phyloP scores from a whole-genome alignment of 192 early-diverging fungal species.

The Endogone sp. region DNA sequence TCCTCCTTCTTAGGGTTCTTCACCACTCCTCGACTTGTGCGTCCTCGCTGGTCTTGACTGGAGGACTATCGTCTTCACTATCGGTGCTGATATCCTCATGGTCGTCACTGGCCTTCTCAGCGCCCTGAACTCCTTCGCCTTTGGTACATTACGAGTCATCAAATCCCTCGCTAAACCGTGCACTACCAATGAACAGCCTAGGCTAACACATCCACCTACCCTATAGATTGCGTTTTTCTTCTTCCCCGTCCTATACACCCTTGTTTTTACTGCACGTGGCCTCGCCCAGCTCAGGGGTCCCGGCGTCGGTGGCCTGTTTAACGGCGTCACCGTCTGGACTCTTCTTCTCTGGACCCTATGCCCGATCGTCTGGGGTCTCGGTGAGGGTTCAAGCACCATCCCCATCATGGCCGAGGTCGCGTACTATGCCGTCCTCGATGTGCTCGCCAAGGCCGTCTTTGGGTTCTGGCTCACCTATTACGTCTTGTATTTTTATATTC shows the following conservation, averaged over 20 bases:
- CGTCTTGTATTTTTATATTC: no score
- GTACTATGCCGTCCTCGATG: background rate
- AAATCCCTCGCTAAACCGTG: no score
- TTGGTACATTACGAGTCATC: no score
- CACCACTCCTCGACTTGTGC: constrained; percentile 3
- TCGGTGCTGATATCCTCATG: background rate
- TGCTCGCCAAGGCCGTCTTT: background rate
- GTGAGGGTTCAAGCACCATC: background rate
- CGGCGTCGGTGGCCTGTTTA: background rate
- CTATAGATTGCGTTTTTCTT: constrained; percentile 1
- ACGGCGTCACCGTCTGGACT: constrained; percentile 3
- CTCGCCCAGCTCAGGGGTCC: background rate
- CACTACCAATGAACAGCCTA: no score
- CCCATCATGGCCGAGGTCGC: background rate
- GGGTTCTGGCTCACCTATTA: constrained; percentile 1
- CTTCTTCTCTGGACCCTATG: background rate
- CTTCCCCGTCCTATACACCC: background rate
- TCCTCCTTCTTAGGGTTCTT: no score
- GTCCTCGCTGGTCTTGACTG: background rate
- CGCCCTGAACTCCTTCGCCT: background rate
- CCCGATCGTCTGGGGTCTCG: background rate
- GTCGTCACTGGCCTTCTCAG: constrained; percentile 3
- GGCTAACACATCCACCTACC: background rate
- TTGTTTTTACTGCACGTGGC: constrained; percentile 1
- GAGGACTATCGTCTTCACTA: background rate